Evolutionary conservation across 441 rosid genomes (phyloP).

Genomic region (Theobroma grandiflorum): DNA sequence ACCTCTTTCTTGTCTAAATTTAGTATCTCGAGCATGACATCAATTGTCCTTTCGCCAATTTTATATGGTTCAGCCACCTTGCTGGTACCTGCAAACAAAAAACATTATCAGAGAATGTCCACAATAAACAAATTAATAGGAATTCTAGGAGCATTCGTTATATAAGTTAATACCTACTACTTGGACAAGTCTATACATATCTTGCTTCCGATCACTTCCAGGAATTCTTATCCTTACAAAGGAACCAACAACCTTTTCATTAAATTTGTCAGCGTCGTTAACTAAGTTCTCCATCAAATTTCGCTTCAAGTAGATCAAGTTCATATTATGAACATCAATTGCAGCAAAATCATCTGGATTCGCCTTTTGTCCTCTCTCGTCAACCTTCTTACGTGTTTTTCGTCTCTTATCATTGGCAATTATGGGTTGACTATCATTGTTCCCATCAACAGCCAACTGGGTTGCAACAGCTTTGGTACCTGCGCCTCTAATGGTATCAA

Average conservation of each 20-base stretch:
- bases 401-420: constrained; percentile 55
- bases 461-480: constrained; percentile 46
- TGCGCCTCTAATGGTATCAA: constrained; percentile 42
- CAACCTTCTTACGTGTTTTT: constrained; percentile 60
- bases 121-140: constrained; percentile 13
- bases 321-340: constrained; percentile 86
- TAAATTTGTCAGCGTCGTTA: constrained; percentile 70
- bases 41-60: constrained; percentile 65
- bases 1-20: constrained; percentile 84
- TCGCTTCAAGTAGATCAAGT: constrained; percentile 79
- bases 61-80: constrained; percentile 69
- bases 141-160: constrained; percentile 29
- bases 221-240: constrained; percentile 83
- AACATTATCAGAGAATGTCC: constrained; percentile 12
- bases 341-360: constrained; percentile 83
- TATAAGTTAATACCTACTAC: constrained; percentile 74
- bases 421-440: constrained; percentile 39
- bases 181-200: constrained; percentile 87
- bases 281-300: constrained; percentile 73
- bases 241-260: constrained; percentile 87
- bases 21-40: constrained; percentile 75
- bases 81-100: constrained; percentile 66
- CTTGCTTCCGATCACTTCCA: constrained; percentile 77
- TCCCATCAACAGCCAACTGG: constrained; percentile 47
- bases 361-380: constrained; percentile 51